These are phyloP conservation scores for Aspergillus carlsbadensis DNA, from an alignment of 495 filamentous ascomycete species.

Conservation along the genomic window DNA sequence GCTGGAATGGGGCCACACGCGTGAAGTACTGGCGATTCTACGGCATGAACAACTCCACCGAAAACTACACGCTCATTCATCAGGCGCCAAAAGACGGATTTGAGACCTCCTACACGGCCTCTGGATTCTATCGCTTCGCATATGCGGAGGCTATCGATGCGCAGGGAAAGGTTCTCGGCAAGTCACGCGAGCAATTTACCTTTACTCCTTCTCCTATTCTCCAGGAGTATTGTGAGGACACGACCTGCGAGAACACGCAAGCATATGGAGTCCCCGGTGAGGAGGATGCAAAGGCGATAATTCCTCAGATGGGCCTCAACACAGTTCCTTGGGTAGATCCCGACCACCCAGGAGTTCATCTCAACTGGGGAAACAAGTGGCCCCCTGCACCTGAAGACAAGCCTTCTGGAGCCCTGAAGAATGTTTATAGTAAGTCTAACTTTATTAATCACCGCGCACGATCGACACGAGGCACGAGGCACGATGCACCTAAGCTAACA, in stretches of 20 bases:
- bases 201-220: slow-evolving; percentile 42
- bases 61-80: slow-evolving; percentile 31
- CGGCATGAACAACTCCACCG: slow-evolving; percentile 34
- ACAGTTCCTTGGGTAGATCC: slow-evolving; percentile 45
- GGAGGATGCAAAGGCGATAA: slow-evolving; percentile 24
- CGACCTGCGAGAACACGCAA: slow-evolving; percentile 31
- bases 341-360: slow-evolving; percentile 23
- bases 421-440: slow-evolving; percentile 13
- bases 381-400: slow-evolving; percentile 2
- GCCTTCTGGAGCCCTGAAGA: neutral
- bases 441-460: neutral
- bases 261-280: slow-evolving; percentile 39
- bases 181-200: slow-evolving; percentile 37
- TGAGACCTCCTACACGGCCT: slow-evolving; percentile 36
- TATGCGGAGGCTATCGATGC: slow-evolving; percentile 37
- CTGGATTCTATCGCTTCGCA: slow-evolving; percentile 35
- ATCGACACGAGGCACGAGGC: neutral
- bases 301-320: slow-evolving; percentile 37
- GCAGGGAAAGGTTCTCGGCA: slow-evolving; percentile 34
- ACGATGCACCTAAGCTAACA: neutral
- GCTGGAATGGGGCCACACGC: slow-evolving; percentile 51
- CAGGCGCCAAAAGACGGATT: slow-evolving; percentile 38
- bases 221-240: slow-evolving; percentile 34
- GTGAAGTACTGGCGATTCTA: slow-evolving; percentile 43
- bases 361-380: slow-evolving; percentile 15